Conservation (phyloP, 306 rosid genomes). For the Acacia crassicarpa region DNA sequence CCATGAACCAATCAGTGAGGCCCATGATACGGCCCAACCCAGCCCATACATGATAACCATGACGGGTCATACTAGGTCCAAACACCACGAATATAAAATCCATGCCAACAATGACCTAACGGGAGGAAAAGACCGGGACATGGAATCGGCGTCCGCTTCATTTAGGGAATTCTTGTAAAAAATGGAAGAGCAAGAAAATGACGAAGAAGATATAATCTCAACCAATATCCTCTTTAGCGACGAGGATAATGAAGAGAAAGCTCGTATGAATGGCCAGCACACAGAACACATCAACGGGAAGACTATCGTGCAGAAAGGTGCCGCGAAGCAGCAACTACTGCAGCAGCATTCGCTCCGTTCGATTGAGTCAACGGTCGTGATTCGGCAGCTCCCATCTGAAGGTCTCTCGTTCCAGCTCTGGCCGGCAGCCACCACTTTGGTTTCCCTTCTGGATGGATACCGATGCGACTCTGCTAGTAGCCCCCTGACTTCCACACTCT, state of each 20-base stretch:
- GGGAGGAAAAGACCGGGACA: not conserved
- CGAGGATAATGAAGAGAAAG: not conserved
- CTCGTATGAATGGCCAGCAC: not conserved
- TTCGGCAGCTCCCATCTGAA: constrained; percentile 80
- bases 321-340: constrained; percentile 29
- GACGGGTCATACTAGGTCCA: not conserved
- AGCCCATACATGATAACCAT: not conserved
- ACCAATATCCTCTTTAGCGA: constrained; percentile 33
- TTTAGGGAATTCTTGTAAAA: not conserved
- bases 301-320: not conserved
- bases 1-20: not conserved
- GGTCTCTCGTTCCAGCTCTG: constrained; percentile 95
- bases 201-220: constrained; percentile 51
- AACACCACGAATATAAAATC: not conserved
- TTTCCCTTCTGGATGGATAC: constrained; percentile 72
- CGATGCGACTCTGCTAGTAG: constrained; percentile 47
- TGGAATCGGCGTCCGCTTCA: constrained; percentile 4
- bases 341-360: constrained; percentile 59
- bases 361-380: constrained; percentile 51
- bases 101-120: constrained; percentile 35
- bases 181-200: constrained; percentile 44
- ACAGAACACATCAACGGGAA: not conserved
- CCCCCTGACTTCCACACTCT: constrained; percentile 60
- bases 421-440: constrained; percentile 91
- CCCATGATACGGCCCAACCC: not conserved